Evolutionary conservation across 345 rosid genomes (phyloP), one percentile per base, ranked within the genome.

Genomic region (Boechera divaricarpa): DNA sequence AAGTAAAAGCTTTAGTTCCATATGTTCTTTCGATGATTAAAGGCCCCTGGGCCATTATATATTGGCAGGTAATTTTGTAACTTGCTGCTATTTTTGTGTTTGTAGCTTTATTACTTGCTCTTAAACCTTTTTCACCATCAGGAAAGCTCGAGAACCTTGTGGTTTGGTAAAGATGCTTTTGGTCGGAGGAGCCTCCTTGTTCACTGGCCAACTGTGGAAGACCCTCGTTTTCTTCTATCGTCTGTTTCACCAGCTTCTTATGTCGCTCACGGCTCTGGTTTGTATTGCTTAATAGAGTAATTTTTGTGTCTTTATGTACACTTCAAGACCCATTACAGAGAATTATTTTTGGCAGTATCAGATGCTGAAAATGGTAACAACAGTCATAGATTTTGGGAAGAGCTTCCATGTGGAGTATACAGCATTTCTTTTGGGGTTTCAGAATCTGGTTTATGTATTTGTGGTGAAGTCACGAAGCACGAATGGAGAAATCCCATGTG

Each of bases 171-270:
- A 63, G 98, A 94, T 85, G 93, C 92, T 12, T 87, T 90, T 76
- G 95, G 97, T 44, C 81, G 97, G 72, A 82, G 97, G 82, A 92
- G 98, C 74, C 90, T 94, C n/a, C 93, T 94, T 80, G 93, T 92
- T 81, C 97, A 90, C 73, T 88, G 97, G 97, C 97, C 97, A 57
- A 87, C 85, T 12, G 52, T 16, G 15, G 84, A 86, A 72, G 97
- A 89, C 62, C 52, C 91, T 26, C 88, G 85, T 48, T 81, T 94
- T 63, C 65, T 94, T 67, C 78, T 94, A 6, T 90, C 93, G 12
- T 94, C 97, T 47, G 90, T 84, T 32, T 87, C 97, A 41, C 90
- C 97, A 4, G 71, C 72, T 44, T 52, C 79, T 47, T 62, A 79
- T 0, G 48, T 75, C 12, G 6, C 65, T 42, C 39, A 76, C 0